Conservation (phyloP, 1,284 basidiomycete genomes). For the Tremellales sp. region DNA sequence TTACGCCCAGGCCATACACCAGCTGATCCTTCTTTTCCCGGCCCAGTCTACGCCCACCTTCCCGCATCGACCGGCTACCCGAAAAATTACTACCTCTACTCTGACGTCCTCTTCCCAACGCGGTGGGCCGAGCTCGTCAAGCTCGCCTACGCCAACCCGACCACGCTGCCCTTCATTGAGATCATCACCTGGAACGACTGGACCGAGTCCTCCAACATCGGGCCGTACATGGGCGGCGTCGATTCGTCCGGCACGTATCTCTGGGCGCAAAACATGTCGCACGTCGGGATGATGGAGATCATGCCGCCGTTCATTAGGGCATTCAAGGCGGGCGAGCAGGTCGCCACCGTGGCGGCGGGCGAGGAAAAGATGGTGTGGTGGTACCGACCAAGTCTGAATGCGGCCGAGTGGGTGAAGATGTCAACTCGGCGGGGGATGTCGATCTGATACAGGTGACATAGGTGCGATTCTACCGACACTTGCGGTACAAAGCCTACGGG, state of each 20-base stretch:
- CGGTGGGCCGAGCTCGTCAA: background rate
- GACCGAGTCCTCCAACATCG: conserved; percentile 3
- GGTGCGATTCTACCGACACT: background rate
- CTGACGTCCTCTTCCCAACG: conserved; percentile 1
- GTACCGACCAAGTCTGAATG: background rate
- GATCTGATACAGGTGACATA: no score
- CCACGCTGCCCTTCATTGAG: background rate
- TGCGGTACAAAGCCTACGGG: background rate
- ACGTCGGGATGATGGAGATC: background rate
- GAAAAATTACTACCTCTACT: conserved; percentile 4
- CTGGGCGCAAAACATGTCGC: background rate
- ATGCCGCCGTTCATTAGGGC: conserved; percentile 1
- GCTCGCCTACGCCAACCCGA: background rate
- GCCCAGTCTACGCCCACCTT: conserved; percentile 4
- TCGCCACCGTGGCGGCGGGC: background rate
- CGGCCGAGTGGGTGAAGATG: background rate
- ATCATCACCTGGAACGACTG: conserved; percentile 8
- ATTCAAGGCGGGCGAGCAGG: conserved; percentile 1
- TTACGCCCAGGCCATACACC: background rate
- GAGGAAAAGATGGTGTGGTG: background rate
- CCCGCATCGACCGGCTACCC: conserved; percentile 3
- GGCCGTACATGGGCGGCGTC: background rate
- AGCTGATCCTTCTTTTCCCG: no score
- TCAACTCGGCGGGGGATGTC: no score
- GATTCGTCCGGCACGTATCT: background rate